Base-by-base conservation (phyloP, 208 protist species). In the Angomonas deanei region DNA sequence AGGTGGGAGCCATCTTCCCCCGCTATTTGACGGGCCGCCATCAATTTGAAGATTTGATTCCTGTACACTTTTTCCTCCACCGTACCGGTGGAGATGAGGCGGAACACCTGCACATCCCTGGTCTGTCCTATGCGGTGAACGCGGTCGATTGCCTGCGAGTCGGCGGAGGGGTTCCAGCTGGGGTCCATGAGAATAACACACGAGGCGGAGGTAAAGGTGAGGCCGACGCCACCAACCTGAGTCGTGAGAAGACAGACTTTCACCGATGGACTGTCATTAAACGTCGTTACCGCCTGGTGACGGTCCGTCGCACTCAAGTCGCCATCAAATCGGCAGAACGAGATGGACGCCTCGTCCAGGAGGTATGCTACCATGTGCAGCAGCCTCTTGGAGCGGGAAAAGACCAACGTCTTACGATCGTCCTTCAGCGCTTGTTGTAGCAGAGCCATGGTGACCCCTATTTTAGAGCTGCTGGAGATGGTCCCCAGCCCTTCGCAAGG, bases 51-150 rank as follows among this genome's bases (percentile, higher is more conserved):
- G 0, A 99, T 84, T 74, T 99, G 97, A 59, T 97, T 94, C 54
- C 98, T 92, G 73, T 99, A 99, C 17, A 99, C 89, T 68, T 98
- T 98, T 74, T 99, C 97, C 82, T 99, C 97, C 26, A 99, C 93
- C 11, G 97, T 98, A 13, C 87, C 89, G 48, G 97, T 91, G 1
- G 96, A 98, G 6, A 98, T 78, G 27, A 99, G 86, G 48, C 97
- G 88, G 61, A 92, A 99, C 23, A 99, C 83, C 5, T 80, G 68
- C 0, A 99, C 97, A 27, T 99, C 97, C 2, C 78, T 78, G 33
- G 59, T 92, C 75, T 99, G 97, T n/a, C 98, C 97, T 34, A 99
- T 98, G 68, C 98, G 88, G 80, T 99, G 97, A 23, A 97, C 96
- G 59, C 98, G 82, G 66, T 99, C 97, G 39, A 97, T 80, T 2